These are phyloP conservation scores for Salinomyces thailandicus DNA, from an alignment of 2,329 filamentous ascomycete species.

Conservation along the genomic window DNA sequence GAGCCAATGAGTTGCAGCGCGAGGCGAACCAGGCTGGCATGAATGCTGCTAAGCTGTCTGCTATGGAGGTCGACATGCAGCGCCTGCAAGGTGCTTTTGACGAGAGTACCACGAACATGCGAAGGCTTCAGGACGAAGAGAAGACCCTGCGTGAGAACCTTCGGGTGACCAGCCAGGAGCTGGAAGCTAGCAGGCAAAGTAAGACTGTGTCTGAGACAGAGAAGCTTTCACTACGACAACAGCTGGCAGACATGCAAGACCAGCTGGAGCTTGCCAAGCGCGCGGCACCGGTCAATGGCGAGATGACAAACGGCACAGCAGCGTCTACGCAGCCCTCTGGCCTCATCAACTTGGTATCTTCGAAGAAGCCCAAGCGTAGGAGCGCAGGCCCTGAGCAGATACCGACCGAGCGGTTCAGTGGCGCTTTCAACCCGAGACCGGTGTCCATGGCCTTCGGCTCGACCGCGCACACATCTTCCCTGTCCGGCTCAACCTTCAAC, in stretches of 20 bases:
- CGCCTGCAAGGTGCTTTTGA: conserved; percentile 81
- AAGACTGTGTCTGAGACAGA: conserved; percentile 72
- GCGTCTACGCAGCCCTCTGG: conserved; percentile 50
- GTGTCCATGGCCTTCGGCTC: conserved; percentile 84
- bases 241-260: conserved; percentile 81
- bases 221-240: conserved; percentile 74
- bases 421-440: conserved; percentile 83
- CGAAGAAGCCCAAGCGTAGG: conserved; percentile 91
- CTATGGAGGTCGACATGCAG: conserved; percentile 92
- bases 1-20: conserved; percentile 86
- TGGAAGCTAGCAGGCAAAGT: conserved; percentile 66
- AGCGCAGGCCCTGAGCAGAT: conserved; percentile 81
- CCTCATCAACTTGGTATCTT: conserved; percentile 91
- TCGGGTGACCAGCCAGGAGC: conserved; percentile 64
- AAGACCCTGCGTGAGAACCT: conserved; percentile 74
- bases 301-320: conserved; percentile 52
- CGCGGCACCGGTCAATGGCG: conserved; percentile 59
- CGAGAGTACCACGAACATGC: conserved; percentile 81
- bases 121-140: conserved; percentile 90
- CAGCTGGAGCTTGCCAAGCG: conserved; percentile 82
- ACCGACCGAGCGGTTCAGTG: conserved; percentile 81
- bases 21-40: conserved; percentile 98
- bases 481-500: conserved; percentile 66
- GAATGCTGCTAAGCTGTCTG: conserved; percentile 75
- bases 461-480: conserved; percentile 56